Conservation (phyloP, 108 stramenopile genomes). For the Nitzschia sp. region DNA sequence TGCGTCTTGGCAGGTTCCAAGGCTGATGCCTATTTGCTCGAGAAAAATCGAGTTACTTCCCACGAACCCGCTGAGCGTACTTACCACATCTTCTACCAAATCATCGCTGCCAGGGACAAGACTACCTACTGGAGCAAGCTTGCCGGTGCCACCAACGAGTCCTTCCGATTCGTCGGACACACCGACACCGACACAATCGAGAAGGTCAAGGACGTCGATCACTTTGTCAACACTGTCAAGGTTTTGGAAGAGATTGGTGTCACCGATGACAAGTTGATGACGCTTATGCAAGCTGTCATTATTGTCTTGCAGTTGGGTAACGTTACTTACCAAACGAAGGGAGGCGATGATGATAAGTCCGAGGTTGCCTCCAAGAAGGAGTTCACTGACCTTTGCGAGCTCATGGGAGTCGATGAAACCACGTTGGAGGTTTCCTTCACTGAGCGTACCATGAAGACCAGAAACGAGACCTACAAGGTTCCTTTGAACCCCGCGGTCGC, state of each 20-base stretch:
- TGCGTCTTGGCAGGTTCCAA: slow-evolving; percentile 73
- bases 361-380: slow-evolving; percentile 47
- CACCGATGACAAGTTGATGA: slow-evolving; percentile 52
- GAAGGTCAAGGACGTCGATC: slow-evolving; percentile 71
- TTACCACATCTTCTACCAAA: slow-evolving; percentile 99
- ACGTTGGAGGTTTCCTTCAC: slow-evolving; percentile 72
- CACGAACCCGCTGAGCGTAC: slow-evolving; percentile 92
- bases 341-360: slow-evolving; percentile 66
- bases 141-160: slow-evolving; percentile 52
- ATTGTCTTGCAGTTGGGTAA: slow-evolving; percentile 89
- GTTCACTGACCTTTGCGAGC: slow-evolving; percentile 62
- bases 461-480: slow-evolving; percentile 79
- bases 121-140: slow-evolving; percentile 70
- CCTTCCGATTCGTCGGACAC: slow-evolving; percentile 66
- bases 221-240: slow-evolving; percentile 67
- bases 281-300: slow-evolving; percentile 74
- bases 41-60: slow-evolving; percentile 93
- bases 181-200: slow-evolving; percentile 58
- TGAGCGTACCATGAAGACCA: slow-evolving; percentile 74
- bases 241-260: slow-evolving; percentile 69
- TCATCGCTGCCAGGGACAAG: slow-evolving; percentile 79
- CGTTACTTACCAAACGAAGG: slow-evolving; percentile 60
- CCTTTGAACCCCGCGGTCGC: slow-evolving; percentile 70
- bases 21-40: slow-evolving; percentile 89
- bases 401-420: slow-evolving; percentile 66